phyloP scores from a whole-genome alignment of 1,139 yeast species.

The Komagataea norvegica region DNA sequence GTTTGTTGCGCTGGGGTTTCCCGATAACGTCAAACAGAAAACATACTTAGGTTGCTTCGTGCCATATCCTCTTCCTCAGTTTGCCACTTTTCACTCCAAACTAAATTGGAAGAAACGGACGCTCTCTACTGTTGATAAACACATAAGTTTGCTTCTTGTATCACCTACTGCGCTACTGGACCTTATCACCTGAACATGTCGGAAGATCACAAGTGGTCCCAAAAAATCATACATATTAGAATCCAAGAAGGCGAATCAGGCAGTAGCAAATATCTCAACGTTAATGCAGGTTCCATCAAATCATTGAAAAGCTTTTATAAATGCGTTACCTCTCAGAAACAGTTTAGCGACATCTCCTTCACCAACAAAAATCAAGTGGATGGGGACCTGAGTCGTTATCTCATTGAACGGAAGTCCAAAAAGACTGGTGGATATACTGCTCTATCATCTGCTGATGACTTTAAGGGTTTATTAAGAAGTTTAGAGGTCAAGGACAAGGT shows the following conservation, averaged over 20 bases:
- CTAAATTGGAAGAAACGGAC: too few relatives aligned
- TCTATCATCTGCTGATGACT: slow-evolving; percentile 39
- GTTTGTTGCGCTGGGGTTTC: too few relatives aligned
- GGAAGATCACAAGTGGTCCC: too few relatives aligned
- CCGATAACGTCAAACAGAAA: too few relatives aligned
- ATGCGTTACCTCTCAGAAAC: slow-evolving; percentile 1
- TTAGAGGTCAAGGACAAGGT: slow-evolving; percentile 30
- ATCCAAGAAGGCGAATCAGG: neutral
- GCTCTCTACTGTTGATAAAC: too few relatives aligned
- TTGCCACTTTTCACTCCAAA: too few relatives aligned
- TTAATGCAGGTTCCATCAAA: neutral
- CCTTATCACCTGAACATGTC: too few relatives aligned
- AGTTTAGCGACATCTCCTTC: neutral
- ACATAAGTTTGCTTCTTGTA: too few relatives aligned
- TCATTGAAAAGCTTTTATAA: slow-evolving; percentile 1
- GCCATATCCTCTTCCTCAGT: too few relatives aligned
- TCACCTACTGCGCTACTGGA: too few relatives aligned
- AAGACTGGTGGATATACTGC: slow-evolving; percentile 38
- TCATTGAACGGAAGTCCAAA: slow-evolving; percentile 35
- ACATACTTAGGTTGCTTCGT: too few relatives aligned
- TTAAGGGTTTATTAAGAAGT: slow-evolving; percentile 43
- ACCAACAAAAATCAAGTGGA: neutral
- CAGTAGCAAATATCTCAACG: neutral
- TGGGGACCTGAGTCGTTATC: neutral
- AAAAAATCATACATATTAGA: too few relatives aligned